A percentile compares a stretch with the other conserved stretches of the same genome.
These are phyloP conservation scores for Rhizoctonia solani DNA, from an alignment of 1,284 basidiomycete genomes.

Conservation along the genomic window DNA sequence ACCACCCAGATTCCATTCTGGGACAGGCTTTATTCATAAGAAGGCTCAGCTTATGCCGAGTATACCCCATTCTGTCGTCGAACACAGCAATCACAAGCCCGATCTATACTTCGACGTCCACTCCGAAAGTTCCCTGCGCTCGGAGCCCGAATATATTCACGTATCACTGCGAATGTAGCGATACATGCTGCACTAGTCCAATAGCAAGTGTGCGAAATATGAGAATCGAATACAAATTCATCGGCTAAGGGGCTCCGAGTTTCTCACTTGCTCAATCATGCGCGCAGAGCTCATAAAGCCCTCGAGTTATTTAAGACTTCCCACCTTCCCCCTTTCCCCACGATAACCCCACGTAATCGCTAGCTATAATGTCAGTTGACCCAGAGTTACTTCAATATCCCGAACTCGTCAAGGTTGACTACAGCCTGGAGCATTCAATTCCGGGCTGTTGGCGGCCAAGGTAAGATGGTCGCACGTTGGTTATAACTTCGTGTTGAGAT, in stretches of 20 bases:
- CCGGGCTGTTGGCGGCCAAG: slow-evolving; percentile 31
- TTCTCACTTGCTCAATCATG: neutral
- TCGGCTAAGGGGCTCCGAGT: neutral
- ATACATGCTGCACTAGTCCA: neutral
- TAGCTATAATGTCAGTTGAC: slow-evolving; percentile 8
- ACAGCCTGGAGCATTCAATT: slow-evolving; percentile 35
- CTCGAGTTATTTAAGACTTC: neutral
- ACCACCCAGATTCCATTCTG: neutral
- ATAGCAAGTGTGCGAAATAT: neutral
- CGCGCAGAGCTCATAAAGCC: neutral
- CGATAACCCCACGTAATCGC: too few species aligned
- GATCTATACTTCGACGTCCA: too few species aligned
- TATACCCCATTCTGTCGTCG: too few species aligned
- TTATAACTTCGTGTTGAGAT: neutral
- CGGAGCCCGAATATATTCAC: too few species aligned
- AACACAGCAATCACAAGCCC: too few species aligned
- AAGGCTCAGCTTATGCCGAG: too few species aligned
- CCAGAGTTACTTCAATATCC: slow-evolving; percentile 27
- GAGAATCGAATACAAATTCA: neutral
- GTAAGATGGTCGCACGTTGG: neutral
- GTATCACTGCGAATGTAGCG: too few species aligned
- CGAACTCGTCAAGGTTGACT: slow-evolving; percentile 32
- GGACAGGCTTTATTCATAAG: neutral
- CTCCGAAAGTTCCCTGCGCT: too few species aligned
- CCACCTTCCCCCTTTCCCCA: neutral